phyloP scores from a whole-genome alignment of 169 alveolate species.

The Blepharisma undulans region DNA sequence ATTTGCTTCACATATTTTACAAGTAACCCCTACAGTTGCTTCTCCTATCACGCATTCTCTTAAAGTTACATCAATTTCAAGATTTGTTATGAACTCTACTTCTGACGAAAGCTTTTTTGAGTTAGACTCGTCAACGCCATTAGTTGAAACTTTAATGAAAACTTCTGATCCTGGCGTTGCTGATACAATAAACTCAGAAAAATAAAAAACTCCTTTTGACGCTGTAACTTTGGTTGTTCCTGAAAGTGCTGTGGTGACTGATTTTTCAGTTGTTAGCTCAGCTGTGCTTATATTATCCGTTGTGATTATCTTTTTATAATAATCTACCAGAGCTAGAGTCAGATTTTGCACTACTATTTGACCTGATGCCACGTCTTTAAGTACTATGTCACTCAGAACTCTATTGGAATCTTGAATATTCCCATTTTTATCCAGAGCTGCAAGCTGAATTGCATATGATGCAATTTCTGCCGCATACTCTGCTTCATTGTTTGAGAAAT shows the following conservation, averaged over 20 bases:
- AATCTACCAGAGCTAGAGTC: neutral
- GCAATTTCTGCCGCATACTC: conserved; percentile 37
- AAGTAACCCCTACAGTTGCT: neutral
- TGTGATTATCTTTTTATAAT: neutral
- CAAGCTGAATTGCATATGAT: conserved; percentile 12
- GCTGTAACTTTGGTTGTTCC: neutral
- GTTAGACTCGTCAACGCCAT: neutral
- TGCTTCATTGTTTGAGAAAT: conserved; percentile 34
- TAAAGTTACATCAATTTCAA: neutral
- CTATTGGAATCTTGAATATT: neutral
- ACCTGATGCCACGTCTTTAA: neutral
- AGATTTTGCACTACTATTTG: neutral
- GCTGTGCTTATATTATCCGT: neutral
- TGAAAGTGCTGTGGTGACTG: neutral
- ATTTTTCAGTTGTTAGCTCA: neutral
- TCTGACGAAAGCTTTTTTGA: neutral
- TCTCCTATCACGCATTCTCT: conserved; percentile 14
- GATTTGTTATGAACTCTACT: neutral
- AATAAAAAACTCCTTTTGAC: neutral
- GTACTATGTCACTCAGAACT: neutral
- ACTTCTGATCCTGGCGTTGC: conserved; percentile 10
- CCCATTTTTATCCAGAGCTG: neutral
- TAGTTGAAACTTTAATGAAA: neutral
- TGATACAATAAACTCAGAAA: neutral
- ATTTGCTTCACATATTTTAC: conserved; percentile 4